Evolutionary conservation across 306 rosid genomes (phyloP).

Genomic region (Casuarina equisetifolia): DNA sequence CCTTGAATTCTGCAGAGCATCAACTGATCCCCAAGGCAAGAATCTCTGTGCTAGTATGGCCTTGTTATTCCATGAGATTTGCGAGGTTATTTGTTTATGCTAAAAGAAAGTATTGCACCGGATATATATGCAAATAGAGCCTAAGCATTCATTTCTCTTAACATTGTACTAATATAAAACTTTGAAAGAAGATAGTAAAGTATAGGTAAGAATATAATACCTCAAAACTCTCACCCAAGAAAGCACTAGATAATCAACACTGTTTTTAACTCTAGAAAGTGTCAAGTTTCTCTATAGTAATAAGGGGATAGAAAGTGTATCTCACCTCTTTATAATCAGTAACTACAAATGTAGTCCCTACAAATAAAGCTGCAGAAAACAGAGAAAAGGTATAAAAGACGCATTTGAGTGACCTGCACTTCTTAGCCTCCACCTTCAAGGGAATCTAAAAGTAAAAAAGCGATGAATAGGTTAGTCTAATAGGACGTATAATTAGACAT

Average conservation of each 20-base stretch:
- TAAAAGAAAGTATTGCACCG: neutral
- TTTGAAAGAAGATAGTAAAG: neutral
- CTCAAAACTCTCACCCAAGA: neutral
- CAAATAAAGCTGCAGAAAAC: conserved; percentile 32
- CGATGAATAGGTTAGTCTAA: neutral
- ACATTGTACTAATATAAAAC: neutral
- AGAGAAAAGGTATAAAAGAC: conserved; percentile 18
- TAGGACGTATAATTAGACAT: neutral
- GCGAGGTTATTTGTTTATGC: neutral
- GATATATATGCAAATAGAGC: neutral
- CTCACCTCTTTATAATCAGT: conserved; percentile 38
- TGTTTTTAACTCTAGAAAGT: neutral
- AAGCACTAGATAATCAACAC: neutral
- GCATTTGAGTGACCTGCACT: conserved; percentile 13
- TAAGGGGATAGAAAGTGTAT: neutral
- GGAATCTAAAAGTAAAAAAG: conserved; percentile 9
- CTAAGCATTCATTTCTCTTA: neutral
- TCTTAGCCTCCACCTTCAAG: conserved; percentile 13
- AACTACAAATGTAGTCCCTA: conserved; percentile 29
- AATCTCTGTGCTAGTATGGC: conserved; percentile 22
- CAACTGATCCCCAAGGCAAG: conserved; percentile 19
- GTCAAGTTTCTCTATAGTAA: neutral
- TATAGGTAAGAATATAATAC: neutral
- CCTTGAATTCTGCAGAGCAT: conserved; percentile 20
- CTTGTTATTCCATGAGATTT: neutral